Percentiles rank a stretch among this genome's conserved stretches.
These are phyloP conservation scores for Boletus barrowsii DNA, from an alignment of 768 basidiomycete species.

Conservation along the genomic window DNA sequence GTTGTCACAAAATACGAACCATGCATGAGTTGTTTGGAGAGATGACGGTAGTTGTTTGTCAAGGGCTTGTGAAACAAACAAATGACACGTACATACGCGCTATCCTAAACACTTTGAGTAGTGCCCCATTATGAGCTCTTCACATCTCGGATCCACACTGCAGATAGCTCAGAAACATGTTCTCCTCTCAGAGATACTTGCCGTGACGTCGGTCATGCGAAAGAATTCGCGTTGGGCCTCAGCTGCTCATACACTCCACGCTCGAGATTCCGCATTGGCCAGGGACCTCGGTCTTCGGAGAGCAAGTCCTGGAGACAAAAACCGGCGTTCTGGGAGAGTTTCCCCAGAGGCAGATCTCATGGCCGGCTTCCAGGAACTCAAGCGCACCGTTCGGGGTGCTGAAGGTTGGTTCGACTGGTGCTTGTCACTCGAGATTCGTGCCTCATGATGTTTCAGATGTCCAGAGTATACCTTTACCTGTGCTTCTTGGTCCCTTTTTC, in stretches of 20 bases:
- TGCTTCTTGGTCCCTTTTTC: constrained; percentile 84
- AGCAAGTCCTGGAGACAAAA: constrained; percentile 44
- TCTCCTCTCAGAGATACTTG: constrained; percentile 83
- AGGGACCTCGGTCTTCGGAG: constrained; percentile 73
- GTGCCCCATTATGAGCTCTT: constrained; percentile 14
- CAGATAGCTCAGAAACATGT: constrained; percentile 68
- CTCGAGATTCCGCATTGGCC: constrained; percentile 66
- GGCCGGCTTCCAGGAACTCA: constrained; percentile 84
- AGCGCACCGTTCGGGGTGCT: constrained; percentile 65
- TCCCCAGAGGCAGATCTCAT: constrained; percentile 83
- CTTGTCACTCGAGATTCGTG: constrained; percentile 2
- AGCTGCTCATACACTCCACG: constrained; percentile 56
- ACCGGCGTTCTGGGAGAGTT: constrained; percentile 45
- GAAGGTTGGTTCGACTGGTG: constrained; percentile 46
- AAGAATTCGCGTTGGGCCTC: constrained; percentile 97
- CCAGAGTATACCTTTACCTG: constrained; percentile 50
- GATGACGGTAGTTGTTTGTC: constrained; percentile 21
- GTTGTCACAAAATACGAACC: constrained; percentile 5
- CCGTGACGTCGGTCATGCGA: constrained; percentile 93
- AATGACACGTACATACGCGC: constrained; percentile 3
- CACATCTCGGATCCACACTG: constrained; percentile 10
- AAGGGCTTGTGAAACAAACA: constrained; percentile 26
- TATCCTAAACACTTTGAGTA: background rate
- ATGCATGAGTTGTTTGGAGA: too few species aligned
- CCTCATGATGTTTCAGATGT: constrained; percentile 51